Evolutionary conservation across 441 rosid genomes (phyloP).

Genomic region (Pelargonium cotyledonis): DNA sequence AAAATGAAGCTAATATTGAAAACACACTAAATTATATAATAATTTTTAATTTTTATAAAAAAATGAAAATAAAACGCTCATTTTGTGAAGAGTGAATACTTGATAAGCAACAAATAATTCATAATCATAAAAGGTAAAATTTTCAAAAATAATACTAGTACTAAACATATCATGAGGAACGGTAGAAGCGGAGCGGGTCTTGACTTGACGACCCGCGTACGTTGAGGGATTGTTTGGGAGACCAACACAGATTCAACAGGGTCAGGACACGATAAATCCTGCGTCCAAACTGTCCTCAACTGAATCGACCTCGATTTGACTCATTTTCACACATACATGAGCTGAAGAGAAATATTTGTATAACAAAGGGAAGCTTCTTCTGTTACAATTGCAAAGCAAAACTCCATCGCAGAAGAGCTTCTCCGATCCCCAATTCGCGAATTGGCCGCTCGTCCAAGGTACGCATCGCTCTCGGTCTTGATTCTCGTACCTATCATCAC

Average conservation of each 20-base stretch:
- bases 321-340: neutral
- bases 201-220: neutral
- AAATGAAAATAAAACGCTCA: no score
- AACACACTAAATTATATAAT: no score
- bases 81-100: no score
- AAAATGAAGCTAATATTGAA: no score
- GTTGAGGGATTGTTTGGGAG: neutral
- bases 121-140: no score
- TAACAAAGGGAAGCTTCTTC: neutral
- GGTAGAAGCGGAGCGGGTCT: neutral
- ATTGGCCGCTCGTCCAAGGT: neutral
- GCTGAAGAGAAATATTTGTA: neutral
- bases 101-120: no score
- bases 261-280: neutral
- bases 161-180: neutral
- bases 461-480: neutral
- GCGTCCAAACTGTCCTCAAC: neutral
- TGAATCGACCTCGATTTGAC: neutral
- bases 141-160: neutral
- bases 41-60: no score
- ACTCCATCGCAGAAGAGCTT: neutral
- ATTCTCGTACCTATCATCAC: neutral
- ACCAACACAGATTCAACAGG: neutral
- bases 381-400: neutral
- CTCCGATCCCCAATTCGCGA: neutral